Evolutionary conservation across 169 alveolate genomes (phyloP).

Genomic region (Plasmodium adleri): DNA sequence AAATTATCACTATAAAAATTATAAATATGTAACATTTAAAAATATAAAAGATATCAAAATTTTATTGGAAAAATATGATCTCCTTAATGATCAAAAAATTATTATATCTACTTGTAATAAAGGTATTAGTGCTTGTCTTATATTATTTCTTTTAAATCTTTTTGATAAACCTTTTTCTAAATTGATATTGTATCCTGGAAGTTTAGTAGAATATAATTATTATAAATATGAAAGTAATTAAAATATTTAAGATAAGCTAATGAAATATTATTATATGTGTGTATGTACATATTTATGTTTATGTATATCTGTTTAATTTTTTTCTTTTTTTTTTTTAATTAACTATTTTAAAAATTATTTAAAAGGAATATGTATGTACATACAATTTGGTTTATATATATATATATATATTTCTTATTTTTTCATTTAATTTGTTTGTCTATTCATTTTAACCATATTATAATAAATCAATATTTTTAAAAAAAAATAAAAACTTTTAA

Average conservation of each 20-base stretch:
- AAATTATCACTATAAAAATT: conserved; percentile 18
- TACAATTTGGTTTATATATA: too few relatives aligned
- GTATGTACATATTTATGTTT: not conserved
- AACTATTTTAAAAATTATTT: not conserved
- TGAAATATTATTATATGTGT: not conserved
- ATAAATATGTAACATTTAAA: conserved; percentile 64
- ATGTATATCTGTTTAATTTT: not conserved
- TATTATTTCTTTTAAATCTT: conserved; percentile 29
- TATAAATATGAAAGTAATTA: conserved; percentile 13
- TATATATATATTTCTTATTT: too few relatives aligned
- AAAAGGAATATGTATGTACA: not conserved
- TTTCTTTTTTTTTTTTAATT: not conserved
- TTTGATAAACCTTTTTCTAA: conserved; percentile 38
- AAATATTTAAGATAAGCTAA: not conserved
- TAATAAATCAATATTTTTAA: too few relatives aligned
- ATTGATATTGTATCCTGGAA: conserved; percentile 35
- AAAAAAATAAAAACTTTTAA: too few relatives aligned
- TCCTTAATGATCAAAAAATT: conserved; percentile 33
- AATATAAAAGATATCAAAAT: conserved; percentile 27
- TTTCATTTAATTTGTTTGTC: too few relatives aligned
- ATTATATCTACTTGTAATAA: conserved; percentile 30
- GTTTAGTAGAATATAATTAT: conserved; percentile 34
- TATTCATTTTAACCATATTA: too few relatives aligned
- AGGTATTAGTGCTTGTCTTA: conserved; percentile 58
- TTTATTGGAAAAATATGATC: conserved; percentile 27